These are phyloP conservation scores for Exophiala sp. DNA, from an alignment of 2,329 filamentous ascomycete species.

Conservation along the genomic window DNA sequence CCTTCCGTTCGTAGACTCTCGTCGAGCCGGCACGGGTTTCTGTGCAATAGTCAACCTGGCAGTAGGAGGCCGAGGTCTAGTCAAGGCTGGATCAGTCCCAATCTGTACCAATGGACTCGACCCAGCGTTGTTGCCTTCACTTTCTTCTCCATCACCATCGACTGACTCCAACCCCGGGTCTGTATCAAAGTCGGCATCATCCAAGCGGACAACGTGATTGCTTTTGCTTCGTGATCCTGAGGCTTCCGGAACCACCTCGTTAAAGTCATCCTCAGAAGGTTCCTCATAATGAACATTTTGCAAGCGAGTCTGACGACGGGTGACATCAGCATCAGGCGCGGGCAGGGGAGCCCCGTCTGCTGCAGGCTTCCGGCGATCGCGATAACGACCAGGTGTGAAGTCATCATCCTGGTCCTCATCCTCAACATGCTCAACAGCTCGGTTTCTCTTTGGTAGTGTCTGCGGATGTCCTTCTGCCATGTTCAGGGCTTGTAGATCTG, in stretches of 20 bases:
- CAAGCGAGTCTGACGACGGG: conserved; percentile 23
- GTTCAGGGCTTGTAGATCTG: conserved; percentile 30
- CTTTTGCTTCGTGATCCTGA: neutral
- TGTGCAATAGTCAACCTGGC: conserved; percentile 1
- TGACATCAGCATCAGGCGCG: conserved; percentile 18
- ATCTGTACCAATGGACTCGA: conserved; percentile 9
- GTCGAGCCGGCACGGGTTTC: neutral
- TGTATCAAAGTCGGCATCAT: conserved; percentile 11
- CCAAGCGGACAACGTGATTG: conserved; percentile 8
- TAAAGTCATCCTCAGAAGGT: conserved; percentile 27
- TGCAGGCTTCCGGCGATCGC: conserved; percentile 23
- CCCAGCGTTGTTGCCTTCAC: conserved; percentile 2
- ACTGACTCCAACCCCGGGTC: conserved; percentile 8
- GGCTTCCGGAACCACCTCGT: conserved; percentile 15
- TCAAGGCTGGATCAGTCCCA: neutral
- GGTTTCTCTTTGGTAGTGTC: conserved; percentile 20
- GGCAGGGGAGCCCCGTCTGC: conserved; percentile 15
- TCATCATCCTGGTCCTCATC: conserved; percentile 31
- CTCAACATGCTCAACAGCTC: conserved; percentile 13
- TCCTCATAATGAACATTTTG: conserved; percentile 26
- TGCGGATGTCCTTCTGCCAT: conserved; percentile 27
- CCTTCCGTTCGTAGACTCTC: neutral
- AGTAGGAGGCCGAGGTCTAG: neutral
- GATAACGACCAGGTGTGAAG: conserved; percentile 24
- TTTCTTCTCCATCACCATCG: neutral